Conservation (phyloP, 768 basidiomycete genomes). For the Tremella mesenterica region DNA sequence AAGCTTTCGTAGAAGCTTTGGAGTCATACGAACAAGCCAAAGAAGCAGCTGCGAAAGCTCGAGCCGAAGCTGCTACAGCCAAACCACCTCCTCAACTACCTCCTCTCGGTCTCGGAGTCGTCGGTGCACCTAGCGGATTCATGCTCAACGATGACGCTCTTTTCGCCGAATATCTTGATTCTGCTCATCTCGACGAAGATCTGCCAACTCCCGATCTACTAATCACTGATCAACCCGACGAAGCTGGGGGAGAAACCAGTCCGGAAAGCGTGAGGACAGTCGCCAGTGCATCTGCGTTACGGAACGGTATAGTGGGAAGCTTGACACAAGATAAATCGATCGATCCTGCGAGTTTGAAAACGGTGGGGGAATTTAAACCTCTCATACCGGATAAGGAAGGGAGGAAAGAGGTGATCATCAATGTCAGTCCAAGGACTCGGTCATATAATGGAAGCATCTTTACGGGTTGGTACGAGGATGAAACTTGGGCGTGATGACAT, state of each 20-base stretch:
- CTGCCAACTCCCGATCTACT: conserved; percentile 27
- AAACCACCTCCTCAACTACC: not conserved
- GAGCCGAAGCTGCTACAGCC: not conserved
- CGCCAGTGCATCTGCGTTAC: conserved; percentile 6
- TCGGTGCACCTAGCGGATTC: not conserved
- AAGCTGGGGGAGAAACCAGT: conserved; percentile 11
- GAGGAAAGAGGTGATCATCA: not conserved
- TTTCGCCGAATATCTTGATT: conserved; percentile 26
- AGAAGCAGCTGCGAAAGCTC: conserved; percentile 1
- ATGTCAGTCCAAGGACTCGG: not conserved
- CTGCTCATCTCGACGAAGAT: conserved; percentile 6
- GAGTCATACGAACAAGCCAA: not conserved
- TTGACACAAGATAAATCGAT: not conserved
- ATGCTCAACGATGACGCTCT: conserved; percentile 26
- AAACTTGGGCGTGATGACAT: too few relatives aligned
- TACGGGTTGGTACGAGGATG: not conserved
- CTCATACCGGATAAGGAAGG: not conserved
- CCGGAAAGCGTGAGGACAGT: conserved; percentile 31
- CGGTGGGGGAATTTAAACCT: not conserved
- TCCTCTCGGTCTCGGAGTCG: not conserved
- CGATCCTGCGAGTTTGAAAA: too few relatives aligned
- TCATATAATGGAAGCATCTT: not conserved
- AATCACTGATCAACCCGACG: not conserved
- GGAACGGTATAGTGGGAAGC: not conserved
- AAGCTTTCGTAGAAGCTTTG: not conserved